Base-by-base conservation (phyloP, 306 rosid genomes). In the Fagus sylvatica region DNA sequence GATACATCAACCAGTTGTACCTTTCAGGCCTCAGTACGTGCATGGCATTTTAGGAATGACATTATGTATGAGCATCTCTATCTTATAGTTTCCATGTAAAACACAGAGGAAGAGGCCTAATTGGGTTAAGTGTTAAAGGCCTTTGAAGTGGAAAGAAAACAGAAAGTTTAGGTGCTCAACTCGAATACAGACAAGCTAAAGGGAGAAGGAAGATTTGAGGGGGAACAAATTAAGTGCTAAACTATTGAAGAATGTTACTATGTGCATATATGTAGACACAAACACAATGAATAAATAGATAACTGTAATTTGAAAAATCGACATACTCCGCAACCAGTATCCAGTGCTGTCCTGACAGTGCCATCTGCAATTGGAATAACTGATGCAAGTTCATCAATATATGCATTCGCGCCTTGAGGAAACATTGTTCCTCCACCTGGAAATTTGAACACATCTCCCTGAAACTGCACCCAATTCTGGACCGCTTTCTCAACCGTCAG, bases 361-460 rank as follows among this genome's bases (percentile, higher is more conserved):
- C 99, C 98, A 81, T 91, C 95, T 46, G 86, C 87, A 70, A 93
- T 88, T 10, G 97, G 99, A 75, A 93, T 91, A 85, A 93, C 88
- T 5, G 97, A 84, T 41, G 97, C 93, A 76, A 95, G 96, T 80
- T 95, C 99, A 61, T 95, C 87, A 22, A 95, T 91, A 79, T 95
- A 95, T 12, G 96, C 94, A 88, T 93, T 94, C 2, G 92, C 97
- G 5, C 98, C 99, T 53, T 93, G 97, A 76, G 97, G 99, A 79
- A 95, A 93, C 98, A 95, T 95, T 56, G 98, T 91, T 75, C 98
- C 99, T 82, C 99, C 99, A 56, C 99, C 99, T 2, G 99, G 99
- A 88, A 96, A 96, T 77, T 91, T 90, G 79, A 93, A 96, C 69
- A 96, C 97, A 74, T 93, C 85, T 76, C 99, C 99, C 80, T 87